These are phyloP conservation scores for Diplodia intermedia DNA, from an alignment of 2,329 filamentous ascomycete genomes.

Conservation along the genomic window DNA sequence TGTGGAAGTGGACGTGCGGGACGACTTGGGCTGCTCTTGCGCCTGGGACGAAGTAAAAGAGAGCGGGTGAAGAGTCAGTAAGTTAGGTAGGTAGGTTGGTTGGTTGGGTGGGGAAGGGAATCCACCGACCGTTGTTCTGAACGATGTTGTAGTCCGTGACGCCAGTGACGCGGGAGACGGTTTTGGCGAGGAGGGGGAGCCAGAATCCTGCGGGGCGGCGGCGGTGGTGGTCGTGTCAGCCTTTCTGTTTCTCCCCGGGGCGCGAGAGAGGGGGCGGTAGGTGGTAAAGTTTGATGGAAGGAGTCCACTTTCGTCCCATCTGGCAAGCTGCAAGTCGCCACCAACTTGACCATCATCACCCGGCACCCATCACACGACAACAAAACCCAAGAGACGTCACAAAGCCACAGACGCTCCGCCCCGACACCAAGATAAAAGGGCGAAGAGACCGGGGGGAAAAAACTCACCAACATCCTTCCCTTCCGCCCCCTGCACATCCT, in stretches of 20 bases:
- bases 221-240: background rate
- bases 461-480: conserved; percentile 68
- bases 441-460: background rate
- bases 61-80: background rate
- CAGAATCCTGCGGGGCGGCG: conserved; percentile 50
- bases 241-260: background rate
- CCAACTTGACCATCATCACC: no score
- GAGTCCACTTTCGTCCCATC: no score
- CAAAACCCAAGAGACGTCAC: background rate
- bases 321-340: no score
- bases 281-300: no score
- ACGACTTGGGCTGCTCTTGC: conserved; percentile 90
- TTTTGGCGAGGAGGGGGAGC: conserved; percentile 75
- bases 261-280: background rate
- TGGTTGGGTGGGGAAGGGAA: background rate
- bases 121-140: conserved; percentile 79
- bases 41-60: conserved; percentile 53
- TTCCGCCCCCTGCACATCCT: conserved; percentile 69
- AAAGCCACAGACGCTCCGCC: no score
- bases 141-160: conserved; percentile 93
- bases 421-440: no score
- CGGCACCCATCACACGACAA: background rate
- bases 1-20: conserved; percentile 91
- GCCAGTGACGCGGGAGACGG: conserved; percentile 72
- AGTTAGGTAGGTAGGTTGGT: no score